Evolutionary conservation across 106 monocot species (phyloP).

Genomic region (Vanilla planifolia): DNA sequence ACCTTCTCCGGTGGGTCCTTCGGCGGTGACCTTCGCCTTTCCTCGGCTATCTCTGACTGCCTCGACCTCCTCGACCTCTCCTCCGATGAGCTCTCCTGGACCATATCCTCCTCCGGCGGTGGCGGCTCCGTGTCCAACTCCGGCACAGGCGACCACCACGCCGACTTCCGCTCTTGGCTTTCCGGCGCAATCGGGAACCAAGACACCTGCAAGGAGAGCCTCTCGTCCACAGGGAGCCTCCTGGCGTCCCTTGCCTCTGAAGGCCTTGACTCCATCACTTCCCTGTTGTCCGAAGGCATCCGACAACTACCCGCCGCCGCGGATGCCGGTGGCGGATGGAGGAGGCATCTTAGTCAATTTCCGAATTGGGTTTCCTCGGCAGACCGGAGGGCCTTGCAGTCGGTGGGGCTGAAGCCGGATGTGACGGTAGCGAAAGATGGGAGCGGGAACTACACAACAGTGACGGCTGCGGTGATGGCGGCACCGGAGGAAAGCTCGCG

Average conservation of each 20-base stretch:
- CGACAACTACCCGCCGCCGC: constrained; percentile 5
- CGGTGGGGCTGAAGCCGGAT: constrained; percentile 20
- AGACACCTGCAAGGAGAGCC: constrained; percentile 58
- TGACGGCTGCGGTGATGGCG: constrained; percentile 51
- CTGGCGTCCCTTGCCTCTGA: constrained; percentile 24
- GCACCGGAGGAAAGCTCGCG: constrained; percentile 39
- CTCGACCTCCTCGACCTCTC: constrained; percentile 89
- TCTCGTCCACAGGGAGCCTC: constrained; percentile 26
- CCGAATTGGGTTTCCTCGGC: constrained; percentile 43
- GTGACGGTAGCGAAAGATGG: constrained; percentile 81
- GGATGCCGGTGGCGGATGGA: background rate
- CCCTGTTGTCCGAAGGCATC: constrained; percentile 26
- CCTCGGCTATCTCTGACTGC: constrained; percentile 88
- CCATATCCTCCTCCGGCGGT: constrained; percentile 18
- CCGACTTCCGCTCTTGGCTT: constrained; percentile 53
- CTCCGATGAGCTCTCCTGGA: constrained; percentile 57
- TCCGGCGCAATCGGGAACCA: constrained; percentile 65
- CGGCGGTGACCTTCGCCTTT: constrained; percentile 55
- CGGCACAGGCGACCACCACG: constrained; percentile 13
- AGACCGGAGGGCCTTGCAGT: constrained; percentile 48
- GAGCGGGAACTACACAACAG: constrained; percentile 64
- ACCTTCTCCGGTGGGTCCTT: constrained; percentile 26
- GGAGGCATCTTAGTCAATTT: constrained; percentile 18
- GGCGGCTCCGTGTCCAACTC: background rate
- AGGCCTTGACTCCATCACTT: constrained; percentile 30